Evolutionary conservation across 345 rosid genomes (phyloP).

Genomic region (Kernera saxatilis): DNA sequence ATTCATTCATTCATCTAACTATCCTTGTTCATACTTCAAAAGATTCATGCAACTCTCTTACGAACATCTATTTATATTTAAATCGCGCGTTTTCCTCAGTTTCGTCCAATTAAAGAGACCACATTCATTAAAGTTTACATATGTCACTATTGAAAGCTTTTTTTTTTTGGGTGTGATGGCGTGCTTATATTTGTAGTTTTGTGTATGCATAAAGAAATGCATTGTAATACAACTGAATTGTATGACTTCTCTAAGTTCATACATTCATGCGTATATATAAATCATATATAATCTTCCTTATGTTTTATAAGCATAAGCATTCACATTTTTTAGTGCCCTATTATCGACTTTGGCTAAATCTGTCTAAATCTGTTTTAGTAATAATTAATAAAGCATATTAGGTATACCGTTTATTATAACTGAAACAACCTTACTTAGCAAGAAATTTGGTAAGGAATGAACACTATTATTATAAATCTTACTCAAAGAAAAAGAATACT

Average conservation of each 20-base stretch:
- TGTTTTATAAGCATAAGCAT: neutral
- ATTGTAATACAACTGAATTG: neutral
- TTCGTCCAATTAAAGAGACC: neutral
- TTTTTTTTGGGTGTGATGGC: neutral
- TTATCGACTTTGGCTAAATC: neutral
- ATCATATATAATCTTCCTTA: neutral
- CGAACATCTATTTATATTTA: neutral
- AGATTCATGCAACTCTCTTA: neutral
- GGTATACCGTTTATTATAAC: neutral
- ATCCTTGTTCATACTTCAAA: neutral
- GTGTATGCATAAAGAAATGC: neutral
- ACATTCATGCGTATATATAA: neutral
- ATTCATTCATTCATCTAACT: neutral
- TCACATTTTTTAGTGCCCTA: neutral
- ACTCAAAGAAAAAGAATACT: neutral
- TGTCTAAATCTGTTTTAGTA: neutral
- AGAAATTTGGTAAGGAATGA: neutral
- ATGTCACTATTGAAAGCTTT: neutral
- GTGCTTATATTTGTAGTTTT: neutral
- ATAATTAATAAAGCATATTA: neutral
- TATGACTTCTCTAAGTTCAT: neutral
- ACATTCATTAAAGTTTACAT: neutral
- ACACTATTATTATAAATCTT: neutral
- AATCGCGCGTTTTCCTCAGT: neutral
- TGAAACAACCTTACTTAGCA: neutral